Percentiles rank a stretch among this genome's conserved stretches.
Evolutionary conservation across 257 asterid genomes (phyloP).

Genomic region (Rubia yunnanensis): DNA sequence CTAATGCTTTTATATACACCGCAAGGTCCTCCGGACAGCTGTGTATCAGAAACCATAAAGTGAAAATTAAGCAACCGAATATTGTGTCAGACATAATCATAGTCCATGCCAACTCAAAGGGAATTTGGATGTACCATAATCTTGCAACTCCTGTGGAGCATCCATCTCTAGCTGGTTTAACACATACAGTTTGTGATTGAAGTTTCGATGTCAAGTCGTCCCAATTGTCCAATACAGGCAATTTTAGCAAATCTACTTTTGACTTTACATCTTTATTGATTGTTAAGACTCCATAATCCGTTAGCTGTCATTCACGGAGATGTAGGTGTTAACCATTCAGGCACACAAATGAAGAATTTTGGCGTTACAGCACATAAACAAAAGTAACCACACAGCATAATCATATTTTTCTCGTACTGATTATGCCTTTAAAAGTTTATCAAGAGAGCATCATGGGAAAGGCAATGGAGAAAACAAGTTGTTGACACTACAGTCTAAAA

Average conservation of each 20-base stretch:
- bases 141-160: constrained; percentile 95
- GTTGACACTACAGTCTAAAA: background rate
- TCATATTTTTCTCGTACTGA: background rate
- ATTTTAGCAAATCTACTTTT: constrained; percentile 46
- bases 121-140: constrained; percentile 40
- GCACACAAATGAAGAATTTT: background rate
- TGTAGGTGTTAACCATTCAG: constrained; percentile 10
- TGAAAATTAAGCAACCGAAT: constrained; percentile 5
- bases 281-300: constrained; percentile 63
- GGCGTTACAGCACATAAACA: background rate
- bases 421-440: background rate
- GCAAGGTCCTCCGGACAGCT: constrained; percentile 64
- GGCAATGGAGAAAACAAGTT: background rate
- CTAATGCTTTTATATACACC: constrained; percentile 54
- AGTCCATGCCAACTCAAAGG: background rate
- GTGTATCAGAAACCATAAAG: constrained; percentile 21
- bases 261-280: constrained; percentile 54
- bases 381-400: background rate
- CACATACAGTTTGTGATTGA: constrained; percentile 49
- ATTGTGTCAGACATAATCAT: background rate
- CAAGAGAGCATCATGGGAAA: background rate
- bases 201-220: constrained; percentile 58
- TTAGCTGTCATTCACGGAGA: constrained; percentile 40
- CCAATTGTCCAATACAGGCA: constrained; percentile 43
- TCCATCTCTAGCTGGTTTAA: constrained; percentile 92